A percentile compares a stretch with the other conserved stretches of the same genome.
These are phyloP conservation scores for Trametes sp. DNA, from an alignment of 1,284 basidiomycete species.

Conservation along the genomic window DNA sequence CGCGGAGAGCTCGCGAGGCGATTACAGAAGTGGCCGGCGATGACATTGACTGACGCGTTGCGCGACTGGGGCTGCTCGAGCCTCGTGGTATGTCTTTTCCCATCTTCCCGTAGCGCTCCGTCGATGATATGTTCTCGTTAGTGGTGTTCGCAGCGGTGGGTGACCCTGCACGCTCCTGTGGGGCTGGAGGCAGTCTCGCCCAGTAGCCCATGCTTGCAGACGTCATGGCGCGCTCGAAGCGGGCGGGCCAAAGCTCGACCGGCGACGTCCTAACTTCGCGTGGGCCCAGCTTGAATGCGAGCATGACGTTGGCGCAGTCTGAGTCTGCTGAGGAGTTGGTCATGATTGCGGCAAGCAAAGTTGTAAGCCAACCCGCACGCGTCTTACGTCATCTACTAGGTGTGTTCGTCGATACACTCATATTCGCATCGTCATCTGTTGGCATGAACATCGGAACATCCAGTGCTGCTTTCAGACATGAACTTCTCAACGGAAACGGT, in stretches of 20 bases:
- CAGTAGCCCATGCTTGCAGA: not conserved
- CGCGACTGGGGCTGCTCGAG: not conserved
- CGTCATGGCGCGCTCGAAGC: not conserved
- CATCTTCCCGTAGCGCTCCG: not conserved
- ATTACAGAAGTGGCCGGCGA: not conserved
- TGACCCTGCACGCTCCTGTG: not conserved
- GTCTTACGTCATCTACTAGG: too few species aligned
- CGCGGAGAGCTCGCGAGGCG: not conserved
- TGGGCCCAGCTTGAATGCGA: not conserved
- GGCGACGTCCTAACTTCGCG: not conserved
- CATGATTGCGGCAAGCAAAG: too few species aligned
- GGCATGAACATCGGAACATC: too few species aligned
- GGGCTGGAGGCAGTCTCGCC: not conserved
- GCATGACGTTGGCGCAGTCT: conserved; percentile 11
- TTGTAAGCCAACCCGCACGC: too few species aligned
- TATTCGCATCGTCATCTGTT: too few species aligned
- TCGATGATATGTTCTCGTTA: not conserved
- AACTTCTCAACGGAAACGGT: too few species aligned
- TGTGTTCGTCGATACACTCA: too few species aligned
- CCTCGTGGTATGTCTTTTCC: conserved; percentile 3
- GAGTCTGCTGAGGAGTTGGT: too few species aligned
- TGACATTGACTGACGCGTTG: not conserved
- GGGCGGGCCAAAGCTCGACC: not conserved
- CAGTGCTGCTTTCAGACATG: too few species aligned
- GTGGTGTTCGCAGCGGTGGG: not conserved